Evolutionary conservation across 1,284 basidiomycete species (phyloP), one percentile per base, ranked within the genome.

Genomic region (Trametes polyzona): DNA sequence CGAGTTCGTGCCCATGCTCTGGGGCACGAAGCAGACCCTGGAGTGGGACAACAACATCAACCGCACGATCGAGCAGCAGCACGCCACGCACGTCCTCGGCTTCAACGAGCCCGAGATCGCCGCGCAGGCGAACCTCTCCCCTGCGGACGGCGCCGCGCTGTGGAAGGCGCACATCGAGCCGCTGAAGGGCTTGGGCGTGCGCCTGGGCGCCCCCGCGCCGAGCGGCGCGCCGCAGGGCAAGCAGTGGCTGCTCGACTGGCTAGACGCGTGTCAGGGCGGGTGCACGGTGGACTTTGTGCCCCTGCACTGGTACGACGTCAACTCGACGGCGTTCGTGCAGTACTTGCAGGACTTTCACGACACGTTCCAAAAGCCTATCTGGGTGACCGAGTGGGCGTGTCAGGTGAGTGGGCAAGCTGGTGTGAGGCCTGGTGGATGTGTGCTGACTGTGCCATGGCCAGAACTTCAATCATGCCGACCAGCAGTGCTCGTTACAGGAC

Each of bases 211-310:
- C 47, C 78, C 78, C 2, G 75, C 77, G 1, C 74, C 75, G n/a
- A 76, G 74, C 14, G 73, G 70, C 48, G 74, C 72, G 5, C 72
- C 73, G 11, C 55, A 53, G 19, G 78, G 79, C 5, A 74, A 73
- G 65, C 63, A 67, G 35, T 80, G 79, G 78, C 56, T 79, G 23
- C 62, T 68, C 30, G 68, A 78, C 16, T 81, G 73, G 67, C 67
- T 76, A 30, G 63, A 58, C 16, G 72, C 68, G 16, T 81, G 79
- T 60, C 55, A 61, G 11, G 74, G 72, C n/a, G 72, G 71, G 1
- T 79, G 78, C 59, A 72, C 72, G 23, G 72, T 77, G 4, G 78
- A 80, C 63, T 77, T 79, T 56, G 67, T 78, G 27, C 74, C 78
- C 11, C 51, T 79, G 29, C 77, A 74, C 50, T 75, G 73, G 70